A percentile compares a stretch with the other conserved stretches of the same genome.
Evolutionary conservation across 495 filamentous ascomycete species (phyloP).

Genomic region (Poronia punctata): DNA sequence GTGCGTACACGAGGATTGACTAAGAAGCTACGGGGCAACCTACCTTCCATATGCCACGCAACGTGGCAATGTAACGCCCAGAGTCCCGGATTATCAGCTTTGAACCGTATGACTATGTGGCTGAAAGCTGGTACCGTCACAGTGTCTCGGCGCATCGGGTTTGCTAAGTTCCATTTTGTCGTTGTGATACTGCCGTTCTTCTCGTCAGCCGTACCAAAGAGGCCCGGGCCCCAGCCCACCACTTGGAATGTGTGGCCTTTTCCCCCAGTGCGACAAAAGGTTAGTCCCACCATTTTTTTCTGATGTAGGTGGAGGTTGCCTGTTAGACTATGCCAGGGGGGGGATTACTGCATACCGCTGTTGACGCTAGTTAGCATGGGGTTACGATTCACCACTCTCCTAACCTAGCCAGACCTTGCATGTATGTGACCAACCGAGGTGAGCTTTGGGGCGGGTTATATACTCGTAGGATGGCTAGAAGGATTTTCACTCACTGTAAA

Average conservation of each 20-base stretch:
- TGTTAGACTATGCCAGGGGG: too few species aligned
- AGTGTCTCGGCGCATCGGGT: constrained; percentile 29
- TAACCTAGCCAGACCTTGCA: too few species aligned
- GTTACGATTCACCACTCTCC: too few species aligned
- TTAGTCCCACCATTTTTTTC: too few species aligned
- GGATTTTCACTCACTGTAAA: constrained; percentile 20
- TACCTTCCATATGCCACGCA: constrained; percentile 27
- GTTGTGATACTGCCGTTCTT: not conserved
- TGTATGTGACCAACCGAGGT: too few species aligned
- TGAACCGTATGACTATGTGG: constrained; percentile 26
- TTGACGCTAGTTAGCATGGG: too few species aligned
- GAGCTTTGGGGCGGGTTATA: too few species aligned
- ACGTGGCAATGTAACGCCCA: constrained; percentile 31
- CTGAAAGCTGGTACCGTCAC: constrained; percentile 20
- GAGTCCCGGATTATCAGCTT: constrained; percentile 27
- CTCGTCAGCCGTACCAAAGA: constrained; percentile 11
- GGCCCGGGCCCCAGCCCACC: constrained; percentile 26
- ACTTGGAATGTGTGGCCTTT: constrained; percentile 29
- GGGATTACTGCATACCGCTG: too few species aligned
- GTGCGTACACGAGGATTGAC: too few species aligned
- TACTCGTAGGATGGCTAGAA: too few species aligned
- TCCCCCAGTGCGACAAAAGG: not conserved
- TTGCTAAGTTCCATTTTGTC: constrained; percentile 19
- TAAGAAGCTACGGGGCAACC: too few species aligned
- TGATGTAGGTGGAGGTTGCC: too few species aligned